A percentile compares a stretch with the other conserved stretches of the same genome.
phyloP scores from a whole-genome alignment of 1,139 yeast genomes.

The Candida sp. region DNA sequence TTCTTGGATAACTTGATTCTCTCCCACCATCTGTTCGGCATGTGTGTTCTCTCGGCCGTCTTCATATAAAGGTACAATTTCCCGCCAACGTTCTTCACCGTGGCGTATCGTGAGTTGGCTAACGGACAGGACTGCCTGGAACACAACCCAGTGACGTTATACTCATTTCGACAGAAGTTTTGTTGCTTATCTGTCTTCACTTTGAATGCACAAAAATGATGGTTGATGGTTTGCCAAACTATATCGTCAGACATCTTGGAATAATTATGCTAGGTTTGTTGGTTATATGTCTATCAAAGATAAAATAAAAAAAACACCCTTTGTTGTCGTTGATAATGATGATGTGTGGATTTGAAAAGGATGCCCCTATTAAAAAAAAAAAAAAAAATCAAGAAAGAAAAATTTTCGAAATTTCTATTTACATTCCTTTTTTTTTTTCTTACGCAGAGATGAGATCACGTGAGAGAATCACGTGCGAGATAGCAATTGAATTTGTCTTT shows the following conservation, averaged over 20 bases:
- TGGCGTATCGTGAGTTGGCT: constrained; percentile 96
- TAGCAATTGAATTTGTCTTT: too few relatives aligned
- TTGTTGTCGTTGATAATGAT: too few relatives aligned
- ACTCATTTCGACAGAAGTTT: constrained; percentile 86
- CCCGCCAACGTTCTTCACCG: constrained; percentile 90
- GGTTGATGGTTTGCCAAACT: constrained; percentile 92
- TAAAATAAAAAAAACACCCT: too few relatives aligned
- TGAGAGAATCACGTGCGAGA: too few relatives aligned
- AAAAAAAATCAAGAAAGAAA: neutral
- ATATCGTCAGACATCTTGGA: constrained; percentile 56
- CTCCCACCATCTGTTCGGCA: constrained; percentile 95
- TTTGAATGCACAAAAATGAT: constrained; percentile 89
- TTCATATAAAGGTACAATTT: constrained; percentile 91
- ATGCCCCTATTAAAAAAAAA: too few relatives aligned
- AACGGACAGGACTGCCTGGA: constrained; percentile 93
- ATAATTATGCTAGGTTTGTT: too few relatives aligned
- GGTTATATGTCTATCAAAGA: too few relatives aligned
- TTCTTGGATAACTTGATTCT: constrained; percentile 88
- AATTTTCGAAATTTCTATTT: neutral
- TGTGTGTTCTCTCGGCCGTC: constrained; percentile 96
- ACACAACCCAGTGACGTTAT: constrained; percentile 91
- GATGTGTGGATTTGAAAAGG: too few relatives aligned
- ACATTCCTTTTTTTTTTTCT: neutral
- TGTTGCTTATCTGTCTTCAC: constrained; percentile 81
- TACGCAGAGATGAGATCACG: constrained; percentile 8